Evolutionary conservation across 345 rosid genomes (phyloP).

Genomic region (Gossypium herbaceum): DNA sequence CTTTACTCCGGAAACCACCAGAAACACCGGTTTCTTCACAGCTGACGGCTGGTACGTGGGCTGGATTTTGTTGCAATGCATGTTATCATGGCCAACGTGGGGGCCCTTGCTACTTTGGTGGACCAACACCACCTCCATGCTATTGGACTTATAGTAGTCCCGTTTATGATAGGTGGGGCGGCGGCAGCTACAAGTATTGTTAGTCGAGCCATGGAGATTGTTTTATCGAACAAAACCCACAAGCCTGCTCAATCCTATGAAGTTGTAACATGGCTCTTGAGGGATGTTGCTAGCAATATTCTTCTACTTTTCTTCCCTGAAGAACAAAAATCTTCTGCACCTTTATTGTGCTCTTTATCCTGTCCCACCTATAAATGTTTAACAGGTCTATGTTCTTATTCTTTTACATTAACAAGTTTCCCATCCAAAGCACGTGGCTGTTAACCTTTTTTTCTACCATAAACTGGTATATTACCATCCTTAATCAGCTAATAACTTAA

Average conservation of each 20-base stretch:
- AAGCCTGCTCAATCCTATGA: conserved; percentile 48
- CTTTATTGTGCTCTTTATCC: too few relatives aligned
- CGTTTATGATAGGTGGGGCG: conserved; percentile 53
- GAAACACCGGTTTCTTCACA: not conserved
- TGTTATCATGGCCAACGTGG: conserved; percentile 5
- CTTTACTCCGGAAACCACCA: not conserved
- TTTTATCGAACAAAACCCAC: conserved; percentile 47
- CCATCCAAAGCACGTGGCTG: too few relatives aligned
- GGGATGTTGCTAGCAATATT: not conserved
- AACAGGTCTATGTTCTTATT: too few relatives aligned
- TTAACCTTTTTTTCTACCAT: too few relatives aligned
- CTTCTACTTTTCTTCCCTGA: too few relatives aligned
- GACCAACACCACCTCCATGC: conserved; percentile 1
- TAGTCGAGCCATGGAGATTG: conserved; percentile 34
- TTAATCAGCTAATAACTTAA: too few relatives aligned
- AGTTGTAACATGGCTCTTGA: not conserved
- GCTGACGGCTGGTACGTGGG: not conserved
- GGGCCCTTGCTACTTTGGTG: not conserved
- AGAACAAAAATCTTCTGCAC: too few relatives aligned
- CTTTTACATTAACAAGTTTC: too few relatives aligned
- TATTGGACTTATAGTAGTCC: conserved; percentile 17
- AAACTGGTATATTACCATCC: too few relatives aligned
- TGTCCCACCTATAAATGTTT: too few relatives aligned
- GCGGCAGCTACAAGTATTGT: conserved; percentile 30
- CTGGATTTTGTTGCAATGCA: not conserved